Evolutionary conservation across 1,139 yeast genomes (phyloP).

Genomic region (Lodderomyces elongisporus): DNA sequence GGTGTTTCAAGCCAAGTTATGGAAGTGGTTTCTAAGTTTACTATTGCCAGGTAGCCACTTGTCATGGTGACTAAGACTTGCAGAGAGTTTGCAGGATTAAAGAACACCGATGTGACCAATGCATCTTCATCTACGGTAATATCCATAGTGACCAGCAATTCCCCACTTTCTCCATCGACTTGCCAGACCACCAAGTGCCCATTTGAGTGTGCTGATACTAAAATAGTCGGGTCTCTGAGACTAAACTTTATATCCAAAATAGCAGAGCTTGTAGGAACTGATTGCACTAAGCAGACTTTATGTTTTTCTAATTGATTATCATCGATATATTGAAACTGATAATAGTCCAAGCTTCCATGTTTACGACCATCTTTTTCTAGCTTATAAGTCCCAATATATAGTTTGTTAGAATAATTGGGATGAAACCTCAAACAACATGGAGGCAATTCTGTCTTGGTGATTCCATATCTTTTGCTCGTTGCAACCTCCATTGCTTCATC

Average conservation of each 20-base stretch:
- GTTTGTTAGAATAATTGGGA: constrained; percentile 42
- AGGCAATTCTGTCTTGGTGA: constrained; percentile 51
- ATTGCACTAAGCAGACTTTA: constrained; percentile 8
- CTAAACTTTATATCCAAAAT: constrained; percentile 69
- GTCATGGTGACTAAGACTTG: constrained; percentile 52
- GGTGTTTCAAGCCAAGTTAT: constrained; percentile 16
- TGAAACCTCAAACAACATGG: constrained; percentile 75
- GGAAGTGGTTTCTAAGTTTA: constrained; percentile 20
- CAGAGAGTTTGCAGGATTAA: constrained; percentile 39
- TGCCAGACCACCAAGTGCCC: constrained; percentile 71
- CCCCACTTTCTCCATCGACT: constrained; percentile 11
- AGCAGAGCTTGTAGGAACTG: constrained; percentile 45
- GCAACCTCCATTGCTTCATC: constrained; percentile 9
- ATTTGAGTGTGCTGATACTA: constrained; percentile 74
- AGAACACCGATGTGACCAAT: constrained; percentile 64
- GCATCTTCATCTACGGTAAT: constrained; percentile 44
- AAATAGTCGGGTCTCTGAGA: constrained; percentile 43
- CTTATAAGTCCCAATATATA: constrained; percentile 76
- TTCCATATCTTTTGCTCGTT: constrained; percentile 18
- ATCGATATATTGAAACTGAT: constrained; percentile 21
- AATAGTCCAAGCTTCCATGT: constrained; percentile 71
- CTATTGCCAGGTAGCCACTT: constrained; percentile 44
- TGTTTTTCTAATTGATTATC: no score
- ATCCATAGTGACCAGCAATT: constrained; percentile 21
- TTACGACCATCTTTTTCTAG: constrained; percentile 54